A percentile compares a stretch with the other conserved stretches of the same genome.
These are phyloP conservation scores for Purpureocillium lavendulum DNA, from an alignment of 2,329 filamentous ascomycete genomes.

Conservation along the genomic window DNA sequence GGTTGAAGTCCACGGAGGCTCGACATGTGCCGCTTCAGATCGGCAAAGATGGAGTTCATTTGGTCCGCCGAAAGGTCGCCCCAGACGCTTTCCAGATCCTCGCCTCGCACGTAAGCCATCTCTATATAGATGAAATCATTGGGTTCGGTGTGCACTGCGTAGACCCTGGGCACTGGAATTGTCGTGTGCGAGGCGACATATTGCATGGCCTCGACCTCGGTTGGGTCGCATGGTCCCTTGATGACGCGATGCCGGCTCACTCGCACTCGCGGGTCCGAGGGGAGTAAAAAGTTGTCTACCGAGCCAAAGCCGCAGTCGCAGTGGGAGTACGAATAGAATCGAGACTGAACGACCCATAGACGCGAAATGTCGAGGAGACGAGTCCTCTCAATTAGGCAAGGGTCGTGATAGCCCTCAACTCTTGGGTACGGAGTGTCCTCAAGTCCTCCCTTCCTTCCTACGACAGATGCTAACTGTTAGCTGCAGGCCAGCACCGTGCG, in stretches of 20 bases:
- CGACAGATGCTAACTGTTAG: no score
- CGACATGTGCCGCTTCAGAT: constrained; percentile 14
- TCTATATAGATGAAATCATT: constrained; percentile 14
- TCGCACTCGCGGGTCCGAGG: constrained; percentile 8
- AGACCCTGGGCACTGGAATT: constrained; percentile 18
- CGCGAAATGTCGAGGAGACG: no score
- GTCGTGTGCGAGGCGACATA: constrained; percentile 18
- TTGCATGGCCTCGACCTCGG: constrained; percentile 20
- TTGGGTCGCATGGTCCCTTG: constrained; percentile 19
- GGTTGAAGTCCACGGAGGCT: constrained; percentile 15
- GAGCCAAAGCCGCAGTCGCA: constrained; percentile 17
- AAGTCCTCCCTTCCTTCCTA: no score
- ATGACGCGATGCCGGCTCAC: constrained; percentile 20
- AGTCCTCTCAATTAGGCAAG: no score
- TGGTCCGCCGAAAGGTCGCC: constrained; percentile 11
- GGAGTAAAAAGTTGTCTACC: constrained; percentile 14
- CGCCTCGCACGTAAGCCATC: constrained; percentile 16
- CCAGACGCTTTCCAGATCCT: constrained; percentile 11
- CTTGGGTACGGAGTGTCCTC: no score
- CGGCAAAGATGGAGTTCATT: constrained; percentile 10
- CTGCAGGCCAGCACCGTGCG: no score
- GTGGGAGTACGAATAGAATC: constrained; percentile 13
- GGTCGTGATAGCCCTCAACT: no score
- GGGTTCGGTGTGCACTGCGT: constrained; percentile 12
- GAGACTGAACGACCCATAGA: no score